These are phyloP conservation scores for Allodekkera sacchari DNA, from an alignment of 805 yeast species.

Conservation along the genomic window DNA sequence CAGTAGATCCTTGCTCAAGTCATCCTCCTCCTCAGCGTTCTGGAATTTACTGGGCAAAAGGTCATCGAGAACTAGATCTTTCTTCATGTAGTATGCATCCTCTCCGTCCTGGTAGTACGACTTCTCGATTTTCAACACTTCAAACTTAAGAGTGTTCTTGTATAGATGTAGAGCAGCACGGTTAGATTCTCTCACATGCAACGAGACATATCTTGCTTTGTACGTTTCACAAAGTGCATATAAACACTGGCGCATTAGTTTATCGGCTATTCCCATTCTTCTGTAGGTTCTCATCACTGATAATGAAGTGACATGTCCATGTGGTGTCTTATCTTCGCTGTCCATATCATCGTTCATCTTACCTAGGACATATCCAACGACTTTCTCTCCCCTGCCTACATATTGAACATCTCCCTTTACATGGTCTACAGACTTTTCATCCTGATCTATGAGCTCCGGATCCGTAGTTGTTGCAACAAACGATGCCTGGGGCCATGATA, in stretches of 20 bases:
- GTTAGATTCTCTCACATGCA: conserved; percentile 91
- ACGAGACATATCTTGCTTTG: conserved; percentile 72
- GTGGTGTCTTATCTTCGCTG: conserved; percentile 52
- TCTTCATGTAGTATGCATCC: conserved; percentile 94
- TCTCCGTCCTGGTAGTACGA: conserved; percentile 96
- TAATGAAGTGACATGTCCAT: conserved; percentile 90
- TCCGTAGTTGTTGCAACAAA: conserved; percentile 86
- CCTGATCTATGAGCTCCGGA: conserved; percentile 26
- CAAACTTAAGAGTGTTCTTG: conserved; percentile 75
- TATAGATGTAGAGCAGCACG: conserved; percentile 91
- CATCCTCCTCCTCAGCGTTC: conserved; percentile 43
- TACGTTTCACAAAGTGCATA: conserved; percentile 76
- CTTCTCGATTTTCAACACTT: conserved; percentile 72
- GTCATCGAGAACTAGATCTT: conserved; percentile 51
- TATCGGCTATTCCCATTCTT: conserved; percentile 91
- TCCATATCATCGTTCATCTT: conserved; percentile 92
- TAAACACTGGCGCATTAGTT: conserved; percentile 72
- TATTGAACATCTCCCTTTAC: conserved; percentile 36
- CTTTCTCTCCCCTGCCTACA: conserved; percentile 59
- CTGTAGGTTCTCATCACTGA: conserved; percentile 95
- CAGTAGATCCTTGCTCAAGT: conserved; percentile 40
- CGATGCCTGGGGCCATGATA: conserved; percentile 97
- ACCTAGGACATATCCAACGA: conserved; percentile 94
- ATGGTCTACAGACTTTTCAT: conserved; percentile 4
- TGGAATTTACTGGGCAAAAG: conserved; percentile 52